Conservation (phyloP, 2,329 filamentous ascomycete species). For the Geosmithia putterillii region DNA sequence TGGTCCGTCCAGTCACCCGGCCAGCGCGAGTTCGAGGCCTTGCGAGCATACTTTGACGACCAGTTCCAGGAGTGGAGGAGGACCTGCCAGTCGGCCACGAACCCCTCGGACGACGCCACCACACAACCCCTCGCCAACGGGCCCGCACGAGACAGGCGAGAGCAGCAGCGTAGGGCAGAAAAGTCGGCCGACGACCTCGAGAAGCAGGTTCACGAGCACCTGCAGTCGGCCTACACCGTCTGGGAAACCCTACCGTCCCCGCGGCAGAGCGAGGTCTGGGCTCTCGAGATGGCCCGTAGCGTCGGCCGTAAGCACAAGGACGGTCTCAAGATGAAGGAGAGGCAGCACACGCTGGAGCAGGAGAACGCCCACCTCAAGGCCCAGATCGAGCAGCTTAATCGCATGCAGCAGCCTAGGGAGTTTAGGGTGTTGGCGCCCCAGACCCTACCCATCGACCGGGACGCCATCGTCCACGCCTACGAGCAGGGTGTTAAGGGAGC, state of each 20-base stretch:
- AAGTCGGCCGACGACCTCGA: constrained; percentile 48
- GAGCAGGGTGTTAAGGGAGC: constrained; percentile 29
- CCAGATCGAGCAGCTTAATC: constrained; percentile 47
- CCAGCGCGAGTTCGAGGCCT: constrained; percentile 59
- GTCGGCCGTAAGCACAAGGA: constrained; percentile 45
- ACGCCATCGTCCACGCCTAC: constrained; percentile 31
- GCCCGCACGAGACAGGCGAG: constrained; percentile 28
- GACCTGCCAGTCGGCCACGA: constrained; percentile 35
- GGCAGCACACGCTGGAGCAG: constrained; percentile 38
- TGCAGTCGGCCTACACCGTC: constrained; percentile 63
- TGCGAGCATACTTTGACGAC: constrained; percentile 54
- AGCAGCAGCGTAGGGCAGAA: constrained; percentile 35
- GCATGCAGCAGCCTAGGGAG: constrained; percentile 46
- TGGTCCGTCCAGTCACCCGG: constrained; percentile 73
- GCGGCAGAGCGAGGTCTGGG: constrained; percentile 47
- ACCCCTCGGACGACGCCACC: constrained; percentile 36
- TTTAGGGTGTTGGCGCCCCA: constrained; percentile 39
- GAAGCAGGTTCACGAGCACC: constrained; percentile 58
- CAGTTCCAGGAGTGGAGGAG: constrained; percentile 56
- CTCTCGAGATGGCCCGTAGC: constrained; percentile 47
- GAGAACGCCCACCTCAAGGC: constrained; percentile 43
- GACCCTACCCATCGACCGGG: constrained; percentile 37
- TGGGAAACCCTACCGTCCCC: constrained; percentile 56
- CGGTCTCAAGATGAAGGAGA: constrained; percentile 34
- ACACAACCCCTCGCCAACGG: constrained; percentile 32